Conservation (phyloP, 2,329 filamentous ascomycete species). For the Colletotrichum siamense region DNA sequence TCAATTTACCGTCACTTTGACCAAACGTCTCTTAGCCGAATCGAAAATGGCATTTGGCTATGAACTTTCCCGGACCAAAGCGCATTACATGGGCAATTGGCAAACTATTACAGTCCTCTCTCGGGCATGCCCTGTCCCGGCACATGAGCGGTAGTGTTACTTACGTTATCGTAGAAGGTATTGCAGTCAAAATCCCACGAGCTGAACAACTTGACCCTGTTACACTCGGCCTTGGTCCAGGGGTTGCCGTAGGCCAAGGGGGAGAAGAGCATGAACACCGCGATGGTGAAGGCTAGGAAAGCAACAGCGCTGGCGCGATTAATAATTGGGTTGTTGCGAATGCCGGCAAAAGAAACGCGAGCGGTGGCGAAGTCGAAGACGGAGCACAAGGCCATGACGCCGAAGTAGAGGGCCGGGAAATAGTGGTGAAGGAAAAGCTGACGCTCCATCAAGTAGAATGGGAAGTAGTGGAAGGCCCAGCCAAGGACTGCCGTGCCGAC, state of each 20-base stretch:
- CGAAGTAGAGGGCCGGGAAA: conserved; percentile 96
- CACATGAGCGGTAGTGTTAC: conserved; percentile 47
- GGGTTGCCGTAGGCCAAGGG: conserved; percentile 91
- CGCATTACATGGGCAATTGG: not conserved
- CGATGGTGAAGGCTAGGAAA: conserved; percentile 77
- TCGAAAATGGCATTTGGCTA: conserved; percentile 14
- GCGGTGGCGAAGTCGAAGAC: conserved; percentile 84
- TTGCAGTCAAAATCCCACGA: conserved; percentile 99
- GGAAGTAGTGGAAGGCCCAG: conserved; percentile 99
- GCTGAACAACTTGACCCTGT: conserved; percentile 82
- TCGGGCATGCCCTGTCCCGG: conserved; percentile 40
- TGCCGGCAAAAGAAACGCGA: conserved; percentile 71
- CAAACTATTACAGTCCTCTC: conserved; percentile 20
- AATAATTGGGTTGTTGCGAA: conserved; percentile 73
- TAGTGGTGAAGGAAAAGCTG: conserved; percentile 99
- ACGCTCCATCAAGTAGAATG: conserved; percentile 97
- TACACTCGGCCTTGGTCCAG: conserved; percentile 91
- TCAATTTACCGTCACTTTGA: not conserved
- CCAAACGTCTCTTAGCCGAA: not conserved
- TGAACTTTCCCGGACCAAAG: not conserved
- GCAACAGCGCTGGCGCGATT: conserved; percentile 76
- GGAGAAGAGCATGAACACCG: conserved; percentile 83
- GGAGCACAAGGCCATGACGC: conserved; percentile 87
- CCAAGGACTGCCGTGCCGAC: conserved; percentile 88
- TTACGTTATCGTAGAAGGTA: conserved; percentile 85